phyloP scores from a whole-genome alignment of 257 asterid species.

The Misopates orontium region DNA sequence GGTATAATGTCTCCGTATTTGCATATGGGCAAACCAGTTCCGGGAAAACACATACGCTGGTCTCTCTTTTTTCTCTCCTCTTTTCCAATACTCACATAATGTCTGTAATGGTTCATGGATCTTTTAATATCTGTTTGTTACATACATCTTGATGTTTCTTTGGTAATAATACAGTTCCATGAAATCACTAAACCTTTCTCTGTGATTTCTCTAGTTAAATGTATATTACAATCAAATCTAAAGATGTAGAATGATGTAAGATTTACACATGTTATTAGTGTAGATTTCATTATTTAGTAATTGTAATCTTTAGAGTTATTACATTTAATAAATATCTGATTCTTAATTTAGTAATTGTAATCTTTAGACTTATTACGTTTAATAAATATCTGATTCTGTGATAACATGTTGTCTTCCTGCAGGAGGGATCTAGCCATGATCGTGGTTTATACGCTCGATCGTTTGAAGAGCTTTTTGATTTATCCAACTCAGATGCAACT shows the following conservation, averaged over 20 bases:
- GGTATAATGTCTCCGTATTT: slow-evolving; percentile 80
- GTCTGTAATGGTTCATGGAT: slow-evolving; percentile 16
- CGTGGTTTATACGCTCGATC: slow-evolving; percentile 95
- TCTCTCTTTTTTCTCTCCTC: slow-evolving; percentile 45
- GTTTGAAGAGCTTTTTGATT: slow-evolving; percentile 97
- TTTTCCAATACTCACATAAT: slow-evolving; percentile 19
- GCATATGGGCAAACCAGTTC: slow-evolving; percentile 87
- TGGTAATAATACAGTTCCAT: not conserved
- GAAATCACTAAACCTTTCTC: slow-evolving; percentile 9
- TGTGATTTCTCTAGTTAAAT: not conserved
- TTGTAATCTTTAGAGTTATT: slow-evolving; percentile 1
- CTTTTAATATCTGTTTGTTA: slow-evolving; percentile 14
- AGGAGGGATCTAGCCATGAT: slow-evolving; percentile 99
- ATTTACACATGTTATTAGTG: slow-evolving; percentile 17
- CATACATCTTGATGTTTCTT: slow-evolving; percentile 12
- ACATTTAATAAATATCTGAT: slow-evolving; percentile 14
- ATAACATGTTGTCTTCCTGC: slow-evolving; percentile 37
- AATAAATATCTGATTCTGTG: slow-evolving; percentile 25
- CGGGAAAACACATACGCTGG: slow-evolving; percentile 96
- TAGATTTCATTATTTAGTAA: slow-evolving; percentile 16
- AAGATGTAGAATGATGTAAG: slow-evolving; percentile 15
- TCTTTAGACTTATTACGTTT: not conserved
- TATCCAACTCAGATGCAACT: slow-evolving; percentile 92
- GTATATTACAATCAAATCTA: slow-evolving; percentile 5
- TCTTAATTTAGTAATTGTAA: too few species aligned